Conservation (phyloP, 257 asterid species). For the Fraxinus anomala region DNA sequence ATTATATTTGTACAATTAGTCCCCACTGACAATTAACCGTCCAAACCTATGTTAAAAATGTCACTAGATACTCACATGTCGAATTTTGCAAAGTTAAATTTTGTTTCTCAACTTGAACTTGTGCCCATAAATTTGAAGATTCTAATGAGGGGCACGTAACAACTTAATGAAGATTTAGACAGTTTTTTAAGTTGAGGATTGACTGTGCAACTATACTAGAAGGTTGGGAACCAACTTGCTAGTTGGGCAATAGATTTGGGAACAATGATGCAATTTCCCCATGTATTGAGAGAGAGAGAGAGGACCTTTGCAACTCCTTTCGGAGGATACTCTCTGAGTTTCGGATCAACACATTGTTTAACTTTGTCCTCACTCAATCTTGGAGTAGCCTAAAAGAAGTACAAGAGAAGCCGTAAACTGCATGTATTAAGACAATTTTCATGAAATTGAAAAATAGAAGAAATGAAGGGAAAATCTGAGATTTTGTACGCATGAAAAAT, state of each 20-base stretch:
- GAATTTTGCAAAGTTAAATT: neutral
- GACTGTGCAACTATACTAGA: neutral
- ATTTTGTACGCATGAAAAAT: neutral
- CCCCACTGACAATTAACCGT: neutral
- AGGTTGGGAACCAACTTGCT: neutral
- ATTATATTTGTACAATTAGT: neutral
- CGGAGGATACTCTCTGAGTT: constrained; percentile 75
- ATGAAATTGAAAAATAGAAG: neutral
- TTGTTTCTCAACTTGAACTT: neutral
- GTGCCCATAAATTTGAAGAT: neutral
- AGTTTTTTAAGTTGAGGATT: neutral
- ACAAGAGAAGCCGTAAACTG: neutral
- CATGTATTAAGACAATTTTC: neutral
- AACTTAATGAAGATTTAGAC: neutral
- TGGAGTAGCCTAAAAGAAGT: constrained; percentile 37
- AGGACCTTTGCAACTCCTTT: constrained; percentile 89
- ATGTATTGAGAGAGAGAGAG: neutral
- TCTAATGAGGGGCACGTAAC: neutral
- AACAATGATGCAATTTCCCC: neutral
- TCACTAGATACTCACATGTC: neutral
- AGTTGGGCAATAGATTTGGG: neutral
- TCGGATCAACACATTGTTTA: constrained; percentile 48
- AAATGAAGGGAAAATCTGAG: neutral
- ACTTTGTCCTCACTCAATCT: constrained; percentile 47
- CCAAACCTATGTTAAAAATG: neutral